Evolutionary conservation across 768 basidiomycete species (phyloP).

Genomic region (Collybia sp.): DNA sequence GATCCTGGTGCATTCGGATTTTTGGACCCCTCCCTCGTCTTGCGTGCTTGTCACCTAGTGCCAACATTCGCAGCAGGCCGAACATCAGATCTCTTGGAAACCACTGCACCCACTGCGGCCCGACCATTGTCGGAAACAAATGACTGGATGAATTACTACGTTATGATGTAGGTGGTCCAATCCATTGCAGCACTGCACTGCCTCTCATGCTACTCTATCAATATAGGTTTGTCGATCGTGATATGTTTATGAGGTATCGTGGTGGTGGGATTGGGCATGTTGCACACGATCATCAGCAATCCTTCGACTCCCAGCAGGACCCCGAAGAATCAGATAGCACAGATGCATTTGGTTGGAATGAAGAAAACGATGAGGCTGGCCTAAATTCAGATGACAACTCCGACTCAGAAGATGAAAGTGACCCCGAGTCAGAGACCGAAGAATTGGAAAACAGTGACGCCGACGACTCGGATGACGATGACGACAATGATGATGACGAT

Average conservation of each 20-base stretch:
- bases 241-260: conserved; percentile 21
- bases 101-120: neutral
- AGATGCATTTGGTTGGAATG: no score
- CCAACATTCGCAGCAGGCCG: conserved; percentile 21
- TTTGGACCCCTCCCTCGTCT: conserved; percentile 19
- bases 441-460: no score
- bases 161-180: conserved; percentile 19
- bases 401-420: no score
- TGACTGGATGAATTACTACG: conserved; percentile 13
- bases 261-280: conserved; percentile 25
- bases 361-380: no score
- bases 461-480: no score
- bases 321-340: no score
- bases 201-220: neutral
- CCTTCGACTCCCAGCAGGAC: neutral
- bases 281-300: conserved; percentile 1
- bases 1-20: conserved; percentile 24
- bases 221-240: conserved; percentile 23
- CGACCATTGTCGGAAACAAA: neutral
- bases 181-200: no score
- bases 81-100: neutral
- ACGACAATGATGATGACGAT: conserved; percentile 1
- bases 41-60: conserved; percentile 22
- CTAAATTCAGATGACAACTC: no score
- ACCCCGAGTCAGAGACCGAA: no score